Base-by-base conservation (phyloP, 192 early-diverging fungal species). In the Coemansia brasiliensis region DNA sequence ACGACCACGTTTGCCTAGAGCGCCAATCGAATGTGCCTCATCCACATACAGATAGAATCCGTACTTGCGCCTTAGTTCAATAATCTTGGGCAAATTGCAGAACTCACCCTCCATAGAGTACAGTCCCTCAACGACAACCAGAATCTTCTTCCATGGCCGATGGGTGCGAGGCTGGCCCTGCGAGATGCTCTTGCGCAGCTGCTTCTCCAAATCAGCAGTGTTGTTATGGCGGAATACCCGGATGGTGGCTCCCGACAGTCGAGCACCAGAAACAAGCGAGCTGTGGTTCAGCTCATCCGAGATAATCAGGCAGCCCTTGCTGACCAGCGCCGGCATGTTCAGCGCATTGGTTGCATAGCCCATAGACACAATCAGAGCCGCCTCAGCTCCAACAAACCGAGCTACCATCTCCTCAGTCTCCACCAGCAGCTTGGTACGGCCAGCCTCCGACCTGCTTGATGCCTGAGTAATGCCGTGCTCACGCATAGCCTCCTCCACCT, bases 81-180 rank as follows among this genome's bases (percentile, higher is more conserved):
- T 73, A 51, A 97, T 87, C 55, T 90, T 88, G 29, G 94, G 95
- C 39, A 97, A 72, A 53, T 88, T 87, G 70, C 87, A 87, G 75
- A 94, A 90, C 62, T 87, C 88, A 39, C 96, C 96, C 69, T 98
- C 96, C 96, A 98, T 98, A 15, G 92, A 95, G 79, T 94, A 98
- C 22, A 98, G 80, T 32, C 94, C 94, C 64, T 98, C 95, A 21
- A 98, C 93, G 18, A 98, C 85, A 3, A 98, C 84, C 59, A 98
- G 69, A 69, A 98, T 98, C 80, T 98, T 98, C 79, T 95, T 96
- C 96, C 96, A 98, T 11, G 94, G 96, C 22, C 96, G 87, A 69
- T 97, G 95, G 7, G 94, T 98, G 52, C 96, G 85, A 20, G 95
- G 95, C 77, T 98, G 96, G 25, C 96, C 96, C 72, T 95, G 91